Base-by-base conservation (phyloP, 306 rosid species). In the Senna siamea region DNA sequence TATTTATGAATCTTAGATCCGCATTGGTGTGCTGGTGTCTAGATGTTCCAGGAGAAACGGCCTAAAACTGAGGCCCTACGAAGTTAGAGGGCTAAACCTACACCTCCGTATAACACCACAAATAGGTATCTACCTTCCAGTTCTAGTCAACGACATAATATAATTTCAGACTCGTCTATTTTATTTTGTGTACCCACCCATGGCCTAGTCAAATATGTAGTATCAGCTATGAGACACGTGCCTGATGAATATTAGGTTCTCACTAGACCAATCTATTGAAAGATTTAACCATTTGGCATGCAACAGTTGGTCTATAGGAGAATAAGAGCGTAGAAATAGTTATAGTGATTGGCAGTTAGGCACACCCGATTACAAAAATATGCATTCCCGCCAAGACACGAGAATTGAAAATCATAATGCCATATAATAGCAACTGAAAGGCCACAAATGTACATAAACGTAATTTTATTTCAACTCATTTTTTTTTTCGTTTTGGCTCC, bases 391-490 rank as follows among this genome's bases (percentile, higher is more conserved):
- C 5, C n/a, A 23, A 30, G 22, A 28, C 13, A 34, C 63, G 9
- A 53, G 52, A 23, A 28, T 48, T 15, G 20, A 22, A 47, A 50
- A 41, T 0, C 40, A 35, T 6, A 55, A 55, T 10, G 26, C 15
- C 22, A 61, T 12, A 34, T 56, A 55, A 34, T 71, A 68, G 30
- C 72, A 74, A 43, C 17, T 60, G 37, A 15, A 70, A 64, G 64
- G 17, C 19, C 22, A 75, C 15, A 43, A 62, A 12, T 23, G 37
- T 40, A 74, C 75, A 74, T 67, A 46, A 72, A 51, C n/a, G 59
- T 46, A 62, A 55, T 72, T 66, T 15, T 55, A 53, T 57, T 78
- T 19, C 56, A 75, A 9, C 64, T 67, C 63, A 23, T 48, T 70
- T 20, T 37, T 7, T 5, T 37, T 37, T 37, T 26, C 44, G 65